Percentiles rank a stretch among this genome's conserved stretches.
These are phyloP conservation scores for Oxalis stricta DNA, from an alignment of 441 rosid genomes.

Conservation along the genomic window DNA sequence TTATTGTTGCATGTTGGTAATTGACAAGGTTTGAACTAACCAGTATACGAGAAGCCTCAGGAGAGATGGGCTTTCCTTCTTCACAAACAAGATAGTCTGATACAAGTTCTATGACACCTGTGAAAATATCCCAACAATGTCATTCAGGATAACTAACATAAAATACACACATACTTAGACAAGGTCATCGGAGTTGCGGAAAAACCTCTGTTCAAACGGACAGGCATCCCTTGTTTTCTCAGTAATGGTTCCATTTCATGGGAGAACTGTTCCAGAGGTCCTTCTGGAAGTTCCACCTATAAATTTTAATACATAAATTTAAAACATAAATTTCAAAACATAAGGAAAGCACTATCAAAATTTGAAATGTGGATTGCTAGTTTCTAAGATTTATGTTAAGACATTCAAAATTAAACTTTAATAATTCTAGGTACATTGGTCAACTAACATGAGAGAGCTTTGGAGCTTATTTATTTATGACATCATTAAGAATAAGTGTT, in stretches of 20 bases:
- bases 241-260: constrained; percentile 98
- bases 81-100: constrained; percentile 82
- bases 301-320: no score
- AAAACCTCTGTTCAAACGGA: constrained; percentile 84
- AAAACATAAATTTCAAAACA: no score
- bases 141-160: no score
- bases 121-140: no score
- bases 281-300: constrained; percentile 79
- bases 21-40: constrained; percentile 17
- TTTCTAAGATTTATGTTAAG: no score
- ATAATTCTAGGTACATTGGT: no score
- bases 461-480: no score
- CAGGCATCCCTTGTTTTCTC: constrained; percentile 95
- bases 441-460: no score
- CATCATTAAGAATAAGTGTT: background rate
- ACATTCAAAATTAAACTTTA: no score
- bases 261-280: constrained; percentile 81
- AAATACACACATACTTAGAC: no score
- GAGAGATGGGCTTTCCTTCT: constrained; percentile 88
- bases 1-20: background rate
- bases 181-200: background rate
- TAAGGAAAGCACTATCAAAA: background rate
- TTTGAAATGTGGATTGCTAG: no score
- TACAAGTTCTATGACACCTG: constrained; percentile 88
- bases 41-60: constrained; percentile 86